Evolutionary conservation across 2,329 filamentous ascomycete species (phyloP).

Genomic region (Aspergillus udagawae): DNA sequence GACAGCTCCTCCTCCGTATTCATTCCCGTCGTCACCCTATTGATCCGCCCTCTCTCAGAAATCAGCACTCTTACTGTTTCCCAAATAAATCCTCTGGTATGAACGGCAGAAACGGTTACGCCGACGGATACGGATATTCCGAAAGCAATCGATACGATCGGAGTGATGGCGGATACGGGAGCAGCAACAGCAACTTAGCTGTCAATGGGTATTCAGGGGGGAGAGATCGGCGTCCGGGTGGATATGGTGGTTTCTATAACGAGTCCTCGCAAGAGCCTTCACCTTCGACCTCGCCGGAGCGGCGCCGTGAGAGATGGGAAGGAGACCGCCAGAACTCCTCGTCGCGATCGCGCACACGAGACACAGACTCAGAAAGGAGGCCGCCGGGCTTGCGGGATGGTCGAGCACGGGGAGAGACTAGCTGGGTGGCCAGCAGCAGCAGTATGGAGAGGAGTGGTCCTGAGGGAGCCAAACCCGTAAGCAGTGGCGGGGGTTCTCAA

Average conservation of each 20-base stretch:
- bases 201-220: conserved; percentile 30
- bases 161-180: conserved; percentile 30
- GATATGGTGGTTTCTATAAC: conserved; percentile 42
- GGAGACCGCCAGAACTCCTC: conserved; percentile 29
- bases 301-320: conserved; percentile 28
- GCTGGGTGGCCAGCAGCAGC: conserved; percentile 19
- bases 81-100: conserved; percentile 22
- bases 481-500: conserved; percentile 24
- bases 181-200: conserved; percentile 25
- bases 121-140: conserved; percentile 37
- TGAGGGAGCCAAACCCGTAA: conserved; percentile 8
- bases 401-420: conserved; percentile 18
- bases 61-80: conserved; percentile 3
- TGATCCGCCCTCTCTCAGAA: not conserved
- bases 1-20: conserved; percentile 5
- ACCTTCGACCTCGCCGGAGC: conserved; percentile 28
- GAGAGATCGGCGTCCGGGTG: conserved; percentile 38
- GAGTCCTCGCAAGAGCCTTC: conserved; percentile 27
- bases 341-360: conserved; percentile 33
- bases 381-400: conserved; percentile 26
- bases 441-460: conserved; percentile 18
- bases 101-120: conserved; percentile 33
- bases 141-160: conserved; percentile 32
- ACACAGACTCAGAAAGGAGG: conserved; percentile 24
- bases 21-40: conserved; percentile 14